Conservation (phyloP, 2,329 filamentous ascomycete genomes). For the Cryoendolithus antarcticus region DNA sequence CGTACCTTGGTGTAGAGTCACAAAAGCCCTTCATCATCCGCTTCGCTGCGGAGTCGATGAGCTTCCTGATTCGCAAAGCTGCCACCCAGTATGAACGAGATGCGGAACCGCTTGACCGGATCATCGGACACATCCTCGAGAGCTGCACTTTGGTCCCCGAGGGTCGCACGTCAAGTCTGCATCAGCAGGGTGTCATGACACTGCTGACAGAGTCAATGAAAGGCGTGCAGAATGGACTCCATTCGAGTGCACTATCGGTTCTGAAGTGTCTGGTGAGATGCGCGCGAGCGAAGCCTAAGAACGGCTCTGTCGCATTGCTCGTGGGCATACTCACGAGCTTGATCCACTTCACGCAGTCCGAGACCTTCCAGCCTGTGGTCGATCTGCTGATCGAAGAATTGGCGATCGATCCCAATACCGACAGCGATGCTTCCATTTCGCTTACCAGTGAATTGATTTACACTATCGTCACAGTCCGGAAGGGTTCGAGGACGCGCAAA, state of each 20-base stretch:
- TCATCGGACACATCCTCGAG: slow-evolving; percentile 59
- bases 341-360: slow-evolving; percentile 66
- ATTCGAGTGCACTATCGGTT: slow-evolving; percentile 45
- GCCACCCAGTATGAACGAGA: slow-evolving; percentile 66
- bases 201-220: slow-evolving; percentile 76
- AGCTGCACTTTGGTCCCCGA: slow-evolving; percentile 52
- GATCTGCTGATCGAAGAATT: slow-evolving; percentile 47
- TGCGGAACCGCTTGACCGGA: slow-evolving; percentile 50
- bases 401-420: slow-evolving; percentile 21
- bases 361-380: slow-evolving; percentile 59
- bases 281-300: slow-evolving; percentile 3
- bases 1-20: slow-evolving; percentile 68
- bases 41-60: slow-evolving; percentile 89
- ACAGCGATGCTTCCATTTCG: slow-evolving; percentile 28
- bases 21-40: slow-evolving; percentile 79
- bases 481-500: slow-evolving; percentile 58
- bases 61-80: slow-evolving; percentile 83
- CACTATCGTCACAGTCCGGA: slow-evolving; percentile 63
- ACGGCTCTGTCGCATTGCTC: slow-evolving; percentile 45
- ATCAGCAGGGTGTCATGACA: slow-evolving; percentile 80
- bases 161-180: slow-evolving; percentile 42
- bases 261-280: slow-evolving; percentile 36
- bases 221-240: slow-evolving; percentile 45
- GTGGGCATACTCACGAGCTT: slow-evolving; percentile 67
- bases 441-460: slow-evolving; percentile 46